Conservation (phyloP, 2,329 filamentous ascomycete species). For the Pyrenochaeta sp. region DNA sequence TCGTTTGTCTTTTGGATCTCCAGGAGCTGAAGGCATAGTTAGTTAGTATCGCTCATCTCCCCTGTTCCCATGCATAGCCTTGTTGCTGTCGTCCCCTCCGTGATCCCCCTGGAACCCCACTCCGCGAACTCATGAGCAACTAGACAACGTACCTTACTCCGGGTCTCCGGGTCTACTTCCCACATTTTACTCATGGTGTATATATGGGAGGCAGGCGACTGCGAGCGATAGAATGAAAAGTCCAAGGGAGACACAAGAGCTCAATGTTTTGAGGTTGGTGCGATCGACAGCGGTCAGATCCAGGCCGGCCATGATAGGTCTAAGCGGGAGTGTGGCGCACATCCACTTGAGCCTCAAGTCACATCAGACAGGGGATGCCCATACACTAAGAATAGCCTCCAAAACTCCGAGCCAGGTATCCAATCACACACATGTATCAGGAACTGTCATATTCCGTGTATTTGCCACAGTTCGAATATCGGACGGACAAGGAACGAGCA, state of each 20-base stretch:
- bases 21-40: conserved; percentile 69
- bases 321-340: conserved; percentile 24
- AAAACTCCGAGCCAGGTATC: no score
- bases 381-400: background rate
- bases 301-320: conserved; percentile 14
- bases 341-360: conserved; percentile 23
- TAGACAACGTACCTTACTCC: conserved; percentile 76
- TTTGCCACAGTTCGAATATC: no score
- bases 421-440: no score
- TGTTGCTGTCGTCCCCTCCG: background rate
- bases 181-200: conserved; percentile 78
- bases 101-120: conserved; percentile 8
- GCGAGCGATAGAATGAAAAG: background rate
- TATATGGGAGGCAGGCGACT: conserved; percentile 4
- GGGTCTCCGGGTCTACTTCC: conserved; percentile 98
- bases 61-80: background rate
- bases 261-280: conserved; percentile 6
- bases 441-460: no score
- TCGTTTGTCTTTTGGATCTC: conserved; percentile 89
- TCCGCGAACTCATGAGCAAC: conserved; percentile 8
- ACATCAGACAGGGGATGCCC: conserved; percentile 1
- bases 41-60: conserved; percentile 20
- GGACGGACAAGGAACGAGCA: no score
- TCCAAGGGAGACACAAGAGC: background rate
- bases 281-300: conserved; percentile 19